Evolutionary conservation across 2,329 filamentous ascomycete species (phyloP), one percentile per base, ranked within the genome.

Genomic region (Hypoxylon sp.): DNA sequence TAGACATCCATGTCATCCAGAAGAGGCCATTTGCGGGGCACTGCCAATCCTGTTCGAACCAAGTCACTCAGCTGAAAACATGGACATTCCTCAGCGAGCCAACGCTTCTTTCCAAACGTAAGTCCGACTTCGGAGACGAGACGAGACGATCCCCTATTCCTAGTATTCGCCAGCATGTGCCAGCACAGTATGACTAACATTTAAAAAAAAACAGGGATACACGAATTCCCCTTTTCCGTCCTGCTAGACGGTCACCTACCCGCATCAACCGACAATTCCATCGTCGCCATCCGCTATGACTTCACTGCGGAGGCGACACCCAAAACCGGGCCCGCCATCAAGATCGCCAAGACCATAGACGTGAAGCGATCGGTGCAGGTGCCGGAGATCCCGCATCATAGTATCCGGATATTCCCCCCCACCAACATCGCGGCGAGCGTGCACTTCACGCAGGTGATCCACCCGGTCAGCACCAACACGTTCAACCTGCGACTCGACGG

Each of bases 321-420:
- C 25, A 81, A 79, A 42, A 81, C 79, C 52, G 83, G 84, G 60
- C 79, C 67, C 4, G 65, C 72, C 16, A 79, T 90, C 66, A 83
- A 79, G 61, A 82, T 90, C 64, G 80, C 83, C 55, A 83, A 85
- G 64, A 80, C 81, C 7, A 77, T 97, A 32, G 78, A 86, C 46
- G 81, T 97, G 61, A 87, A 87, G 74, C 89, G 93, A 55, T 89
- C 91, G 23, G 83, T 97, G 17, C 80, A 75, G 5, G 73, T 88
- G 43, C 84, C 90, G 2, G 89, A 91, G 37, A 79, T 82, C 43
- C 91, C 95, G 55, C 93, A 95, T 73, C 87, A 92, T 73, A 95
- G 90, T 11, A 86, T 96, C 57, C 90, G 93, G 66, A 89, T 97
- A 67, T 99, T 99, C 74, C 94, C 93, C 36, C 93, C 94, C 0